Conservation (phyloP, 352 stramenopile species). For the Globisporangium apiculatum region DNA sequence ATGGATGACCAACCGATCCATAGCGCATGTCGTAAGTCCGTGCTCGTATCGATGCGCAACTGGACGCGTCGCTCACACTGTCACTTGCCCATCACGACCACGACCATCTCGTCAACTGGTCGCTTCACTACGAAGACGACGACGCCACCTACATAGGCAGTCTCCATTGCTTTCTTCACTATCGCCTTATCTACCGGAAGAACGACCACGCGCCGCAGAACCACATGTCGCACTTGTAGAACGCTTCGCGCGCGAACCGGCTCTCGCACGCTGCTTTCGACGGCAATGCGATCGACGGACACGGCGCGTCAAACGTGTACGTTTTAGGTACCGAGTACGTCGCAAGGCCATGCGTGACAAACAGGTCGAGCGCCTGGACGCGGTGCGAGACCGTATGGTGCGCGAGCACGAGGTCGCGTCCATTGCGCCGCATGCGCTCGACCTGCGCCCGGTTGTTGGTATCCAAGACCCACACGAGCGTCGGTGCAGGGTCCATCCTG, state of each 20-base stretch:
- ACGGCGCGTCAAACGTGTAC: conserved; percentile 28
- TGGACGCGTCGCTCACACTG: too few species aligned
- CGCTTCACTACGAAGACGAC: too few species aligned
- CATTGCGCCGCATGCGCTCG: conserved; percentile 46
- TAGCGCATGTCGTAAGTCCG: too few species aligned
- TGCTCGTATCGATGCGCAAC: too few species aligned
- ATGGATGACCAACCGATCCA: too few species aligned
- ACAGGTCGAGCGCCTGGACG: conserved; percentile 45
- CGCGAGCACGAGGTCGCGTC: conserved; percentile 50
- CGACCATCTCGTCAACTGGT: too few species aligned
- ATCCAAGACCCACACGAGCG: conserved; percentile 45
- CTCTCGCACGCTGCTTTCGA: conserved; percentile 34
- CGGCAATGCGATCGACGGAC: conserved; percentile 46
- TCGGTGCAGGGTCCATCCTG: conserved; percentile 34
- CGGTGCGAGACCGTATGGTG: conserved; percentile 55
- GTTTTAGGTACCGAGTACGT: conserved; percentile 38
- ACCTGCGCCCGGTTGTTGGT: conserved; percentile 40
- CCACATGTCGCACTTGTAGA: conserved; percentile 72
- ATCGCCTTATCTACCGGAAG: neutral
- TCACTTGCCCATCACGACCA: too few species aligned
- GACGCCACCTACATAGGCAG: too few species aligned
- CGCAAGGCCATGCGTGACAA: conserved; percentile 40
- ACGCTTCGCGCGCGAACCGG: conserved; percentile 40
- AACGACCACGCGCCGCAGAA: conserved; percentile 59
- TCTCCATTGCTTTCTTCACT: too few species aligned